A percentile compares a stretch with the other conserved stretches of the same genome.
Conservation (phyloP, 768 basidiomycete species). For the Macrolepiota fuliginosa region DNA sequence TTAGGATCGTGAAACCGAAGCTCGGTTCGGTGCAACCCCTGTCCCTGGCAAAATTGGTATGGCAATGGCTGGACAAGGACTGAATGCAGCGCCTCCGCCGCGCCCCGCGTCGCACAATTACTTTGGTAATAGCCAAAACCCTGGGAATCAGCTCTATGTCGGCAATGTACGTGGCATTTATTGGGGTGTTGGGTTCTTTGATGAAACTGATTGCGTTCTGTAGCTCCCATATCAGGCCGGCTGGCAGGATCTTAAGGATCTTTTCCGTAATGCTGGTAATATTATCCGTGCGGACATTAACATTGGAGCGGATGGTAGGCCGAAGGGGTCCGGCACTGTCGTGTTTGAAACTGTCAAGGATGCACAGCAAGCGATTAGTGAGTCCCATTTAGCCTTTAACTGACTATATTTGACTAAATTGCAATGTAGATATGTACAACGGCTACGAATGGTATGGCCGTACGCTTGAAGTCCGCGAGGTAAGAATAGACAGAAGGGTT, state of each 20-base stretch:
- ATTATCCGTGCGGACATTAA: slow-evolving; percentile 97
- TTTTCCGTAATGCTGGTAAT: slow-evolving; percentile 93
- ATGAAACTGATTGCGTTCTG: background rate
- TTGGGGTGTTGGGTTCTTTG: background rate
- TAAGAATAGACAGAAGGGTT: slow-evolving; percentile 26
- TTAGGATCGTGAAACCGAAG: slow-evolving; percentile 95
- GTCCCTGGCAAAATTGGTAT: slow-evolving; percentile 95
- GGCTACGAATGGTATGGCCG: slow-evolving; percentile 98
- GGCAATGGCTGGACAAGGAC: slow-evolving; percentile 92
- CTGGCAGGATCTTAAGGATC: slow-evolving; percentile 98
- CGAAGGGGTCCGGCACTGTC: slow-evolving; percentile 97
- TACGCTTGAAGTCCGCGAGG: slow-evolving; percentile 93
- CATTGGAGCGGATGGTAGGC: slow-evolving; percentile 87
- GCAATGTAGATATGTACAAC: slow-evolving; percentile 81
- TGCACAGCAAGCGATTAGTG: slow-evolving; percentile 89
- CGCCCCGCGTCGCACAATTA: slow-evolving; percentile 80
- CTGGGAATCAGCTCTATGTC: slow-evolving; percentile 92
- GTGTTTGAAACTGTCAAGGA: slow-evolving; percentile 91
- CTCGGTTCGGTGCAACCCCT: slow-evolving; percentile 92
- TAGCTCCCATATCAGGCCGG: slow-evolving; percentile 93
- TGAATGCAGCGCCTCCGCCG: slow-evolving; percentile 76
- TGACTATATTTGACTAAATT: slow-evolving; percentile 9
- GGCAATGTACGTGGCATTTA: slow-evolving; percentile 64
- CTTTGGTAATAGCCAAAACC: slow-evolving; percentile 57
- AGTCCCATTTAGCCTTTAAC: background rate